Evolutionary conservation across 176 grass and related monocot genomes (phyloP), one percentile per base, ranked within the genome.

Genomic region (Musa schizocarpa): DNA sequence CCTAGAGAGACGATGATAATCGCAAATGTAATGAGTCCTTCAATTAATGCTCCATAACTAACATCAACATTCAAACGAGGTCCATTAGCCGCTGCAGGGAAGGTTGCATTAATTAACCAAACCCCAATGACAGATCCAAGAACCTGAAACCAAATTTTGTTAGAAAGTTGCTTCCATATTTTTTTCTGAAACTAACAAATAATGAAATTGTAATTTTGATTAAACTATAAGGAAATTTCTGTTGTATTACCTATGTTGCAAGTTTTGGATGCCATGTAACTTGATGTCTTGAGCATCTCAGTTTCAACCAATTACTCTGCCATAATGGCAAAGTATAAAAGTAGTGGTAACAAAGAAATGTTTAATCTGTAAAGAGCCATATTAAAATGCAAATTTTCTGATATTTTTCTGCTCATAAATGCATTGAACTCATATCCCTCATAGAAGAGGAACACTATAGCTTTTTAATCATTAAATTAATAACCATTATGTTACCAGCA

Each of bases 101-200:
- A 58, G 26, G 53, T 67, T 59, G 52, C 17, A 13, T 71, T 79
- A 53, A 70, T 70, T 22, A 79, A 71, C 77, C 77, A 79, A 79
- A 79, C 77, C 3, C 63, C 77, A 54, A 49, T 57, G 19, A 70
- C 23, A 22, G 77, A 79, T 69, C 77, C 77, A 50, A 71, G 48
- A 53, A 79, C 65, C 77, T 79, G 77, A 65, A 59, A 58, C 12
- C 8, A 13, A 57, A 12, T 59, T 17, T 2, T 27, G 16, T 70
- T 50, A 27, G 57, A 50, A 55, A 68, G 11, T 14, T 49, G 20
- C 9, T 53, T 61, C 56, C 13, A 50, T 13, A 27, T 50, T 53
- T 24, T 53, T 53, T 54, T 54, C 70, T 72, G 70, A 23, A 72
- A 53, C 13, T 13, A 53, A 22, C 23, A 71, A 51, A n/a, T 51